phyloP scores from a whole-genome alignment of 768 basidiomycete species.

The Hypholoma sublateritium region DNA sequence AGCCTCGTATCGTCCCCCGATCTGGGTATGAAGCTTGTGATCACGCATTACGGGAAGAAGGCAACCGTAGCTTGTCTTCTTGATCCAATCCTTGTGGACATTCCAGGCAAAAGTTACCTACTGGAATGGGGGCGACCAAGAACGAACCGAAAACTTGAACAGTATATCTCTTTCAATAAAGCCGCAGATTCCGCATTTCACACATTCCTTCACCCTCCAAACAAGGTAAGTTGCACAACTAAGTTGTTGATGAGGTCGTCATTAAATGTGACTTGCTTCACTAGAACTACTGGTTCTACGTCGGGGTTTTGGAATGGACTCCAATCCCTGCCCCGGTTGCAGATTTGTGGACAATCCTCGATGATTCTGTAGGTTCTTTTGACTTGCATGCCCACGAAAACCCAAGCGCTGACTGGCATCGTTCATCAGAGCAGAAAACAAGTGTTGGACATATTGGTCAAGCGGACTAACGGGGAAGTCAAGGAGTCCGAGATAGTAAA shows the following conservation, averaged over 20 bases:
- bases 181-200: conserved; percentile 36
- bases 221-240: conserved; percentile 34
- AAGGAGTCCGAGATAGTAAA: conserved; percentile 32
- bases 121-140: conserved; percentile 50
- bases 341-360: conserved; percentile 38
- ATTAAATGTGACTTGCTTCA: background rate
- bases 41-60: conserved; percentile 17
- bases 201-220: conserved; percentile 48
- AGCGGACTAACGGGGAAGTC: conserved; percentile 31
- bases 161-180: conserved; percentile 31
- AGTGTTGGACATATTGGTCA: conserved; percentile 32
- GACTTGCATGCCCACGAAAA: too few relatives aligned
- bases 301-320: conserved; percentile 49
- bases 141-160: conserved; percentile 30
- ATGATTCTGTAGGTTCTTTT: conserved; percentile 30
- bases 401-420: background rate
- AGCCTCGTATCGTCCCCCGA: conserved; percentile 37
- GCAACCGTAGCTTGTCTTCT: conserved; percentile 46
- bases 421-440: conserved; percentile 28
- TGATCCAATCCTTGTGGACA: conserved; percentile 57
- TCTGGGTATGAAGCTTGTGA: conserved; percentile 44
- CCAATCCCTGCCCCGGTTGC: conserved; percentile 20
- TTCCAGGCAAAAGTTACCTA: conserved; percentile 39
- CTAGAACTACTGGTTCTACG: conserved; percentile 49
- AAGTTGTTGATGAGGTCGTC: conserved; percentile 4